These are phyloP conservation scores for Peronospora destructor DNA, from an alignment of 352 stramenopile species.

Conservation along the genomic window DNA sequence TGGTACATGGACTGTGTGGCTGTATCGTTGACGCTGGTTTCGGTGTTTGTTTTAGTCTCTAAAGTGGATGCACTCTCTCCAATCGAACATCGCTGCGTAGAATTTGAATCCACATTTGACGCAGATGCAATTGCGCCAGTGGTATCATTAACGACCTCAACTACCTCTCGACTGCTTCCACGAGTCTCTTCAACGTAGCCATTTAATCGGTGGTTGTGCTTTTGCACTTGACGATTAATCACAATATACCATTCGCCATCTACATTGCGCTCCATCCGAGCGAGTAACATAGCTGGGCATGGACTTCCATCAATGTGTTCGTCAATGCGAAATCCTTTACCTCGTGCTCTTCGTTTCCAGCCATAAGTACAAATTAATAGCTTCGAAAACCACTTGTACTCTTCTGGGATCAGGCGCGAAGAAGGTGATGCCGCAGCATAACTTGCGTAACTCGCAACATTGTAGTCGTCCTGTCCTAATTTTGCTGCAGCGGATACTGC, in stretches of 20 bases:
- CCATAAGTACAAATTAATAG: slow-evolving; percentile 69
- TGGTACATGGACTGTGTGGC: background rate
- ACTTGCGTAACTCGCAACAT: slow-evolving; percentile 36
- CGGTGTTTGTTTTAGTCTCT: slow-evolving; percentile 8
- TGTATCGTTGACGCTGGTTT: slow-evolving; percentile 6
- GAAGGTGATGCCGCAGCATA: slow-evolving; percentile 21
- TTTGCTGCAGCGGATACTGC: slow-evolving; percentile 21
- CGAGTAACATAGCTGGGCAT: slow-evolving; percentile 66
- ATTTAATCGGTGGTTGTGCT: slow-evolving; percentile 52
- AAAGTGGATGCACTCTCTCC: slow-evolving; percentile 9
- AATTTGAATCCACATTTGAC: slow-evolving; percentile 2
- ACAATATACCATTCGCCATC: slow-evolving; percentile 57
- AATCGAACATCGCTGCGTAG: slow-evolving; percentile 1
- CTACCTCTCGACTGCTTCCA: slow-evolving; percentile 1
- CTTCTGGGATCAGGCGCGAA: slow-evolving; percentile 39
- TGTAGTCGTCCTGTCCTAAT: slow-evolving; percentile 9
- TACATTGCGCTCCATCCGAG: slow-evolving; percentile 55
- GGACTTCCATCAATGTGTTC: slow-evolving; percentile 15
- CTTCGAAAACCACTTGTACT: slow-evolving; percentile 71
- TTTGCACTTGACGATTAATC: slow-evolving; percentile 57
- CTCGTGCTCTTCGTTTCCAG: slow-evolving; percentile 60
- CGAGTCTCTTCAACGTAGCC: slow-evolving; percentile 18
- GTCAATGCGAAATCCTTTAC: slow-evolving; percentile 21
- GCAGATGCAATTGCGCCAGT: slow-evolving; percentile 2
- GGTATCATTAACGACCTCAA: slow-evolving; percentile 5